Conservation (phyloP, 1,139 yeast species). For the Pichia sp. region DNA sequence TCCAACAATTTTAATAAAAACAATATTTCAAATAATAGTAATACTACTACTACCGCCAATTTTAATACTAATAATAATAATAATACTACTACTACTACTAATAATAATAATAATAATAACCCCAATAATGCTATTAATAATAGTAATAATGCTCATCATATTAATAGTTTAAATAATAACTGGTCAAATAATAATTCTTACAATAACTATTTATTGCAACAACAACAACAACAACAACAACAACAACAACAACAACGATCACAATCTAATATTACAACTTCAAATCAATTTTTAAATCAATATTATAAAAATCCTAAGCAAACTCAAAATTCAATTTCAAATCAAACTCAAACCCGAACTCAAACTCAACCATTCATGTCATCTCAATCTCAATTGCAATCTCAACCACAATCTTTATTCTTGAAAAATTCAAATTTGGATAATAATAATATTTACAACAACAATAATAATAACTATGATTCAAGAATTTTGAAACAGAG, state of each 20-base stretch:
- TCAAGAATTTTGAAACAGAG: slow-evolving; percentile 7
- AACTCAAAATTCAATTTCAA: slow-evolving; percentile 9
- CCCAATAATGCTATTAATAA: slow-evolving; percentile 12
- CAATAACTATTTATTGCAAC: slow-evolving; percentile 9
- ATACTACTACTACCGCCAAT: slow-evolving; percentile 6
- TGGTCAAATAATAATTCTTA: slow-evolving; percentile 8
- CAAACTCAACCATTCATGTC: slow-evolving; percentile 8
- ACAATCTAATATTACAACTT: not conserved
- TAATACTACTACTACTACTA: not conserved
- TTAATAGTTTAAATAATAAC: not conserved
- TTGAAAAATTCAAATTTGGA: not conserved
- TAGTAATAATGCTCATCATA: slow-evolving; percentile 4
- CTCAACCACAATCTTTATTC: slow-evolving; percentile 3
- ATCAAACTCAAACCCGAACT: slow-evolving; percentile 12
- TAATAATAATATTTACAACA: not conserved
- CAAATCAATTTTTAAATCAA: not conserved
- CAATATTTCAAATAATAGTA: not conserved
- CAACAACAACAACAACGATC: slow-evolving; percentile 3
- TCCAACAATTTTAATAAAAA: slow-evolving; percentile 1
- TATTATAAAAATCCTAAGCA: slow-evolving; percentile 1
- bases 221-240: slow-evolving; percentile 13
- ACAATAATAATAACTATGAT: slow-evolving; percentile 5
- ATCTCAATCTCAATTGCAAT: slow-evolving; percentile 6
- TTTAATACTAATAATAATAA: slow-evolving; percentile 10
- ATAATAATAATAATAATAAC: not conserved